Evolutionary conservation across 2,329 filamentous ascomycete species (phyloP), one percentile per base, ranked within the genome.

Genomic region (Epichloe sylvatica): DNA sequence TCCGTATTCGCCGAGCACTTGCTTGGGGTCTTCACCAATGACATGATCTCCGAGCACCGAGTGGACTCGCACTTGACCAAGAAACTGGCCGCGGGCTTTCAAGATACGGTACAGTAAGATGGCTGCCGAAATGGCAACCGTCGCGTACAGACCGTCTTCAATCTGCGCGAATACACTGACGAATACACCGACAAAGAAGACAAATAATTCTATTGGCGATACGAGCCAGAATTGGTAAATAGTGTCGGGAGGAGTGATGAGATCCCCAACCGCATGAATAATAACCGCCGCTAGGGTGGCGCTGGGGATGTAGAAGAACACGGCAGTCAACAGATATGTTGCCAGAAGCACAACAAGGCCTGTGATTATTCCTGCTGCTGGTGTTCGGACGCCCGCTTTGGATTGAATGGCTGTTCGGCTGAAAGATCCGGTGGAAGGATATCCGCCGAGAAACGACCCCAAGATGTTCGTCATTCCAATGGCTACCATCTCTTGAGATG

Each of bases 371-470:
- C 92, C 91, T 15, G 87, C 89, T 49, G 95, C 81, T 1, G 91
- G 91, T 0, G 90, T 96, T 23, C 88, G 81, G 4, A 96, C 91
- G 60, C 92, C 92, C 46, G 92, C 90, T 68, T 97, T 97, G 4
- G 91, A 92, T 67, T 96, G 94, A 69, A 97, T 96, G 48, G 92
- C 91, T 30, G 92, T 97, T 53, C 92, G 82, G 36, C 87, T 94
- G 73, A 97, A 97, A 3, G 92, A 97, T 1, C 92, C 92, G 2
- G 91, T 98, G 0, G 88, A 86, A 13, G 91, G 87, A 61, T 94
- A 98, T 2, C 77, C 92, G 46, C 91, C 92, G 3, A 97, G 74
- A 70, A 97, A 95, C 2, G 92, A 89, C 0, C 87, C 90, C 7
- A 97, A 74, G 37, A 97, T 73, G 63, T 97, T 97, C 36, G 83